Evolutionary conservation across 371 early-diverging fungal genomes (phyloP).

Genomic region (Thermomucor indicae-seudaticae): DNA sequence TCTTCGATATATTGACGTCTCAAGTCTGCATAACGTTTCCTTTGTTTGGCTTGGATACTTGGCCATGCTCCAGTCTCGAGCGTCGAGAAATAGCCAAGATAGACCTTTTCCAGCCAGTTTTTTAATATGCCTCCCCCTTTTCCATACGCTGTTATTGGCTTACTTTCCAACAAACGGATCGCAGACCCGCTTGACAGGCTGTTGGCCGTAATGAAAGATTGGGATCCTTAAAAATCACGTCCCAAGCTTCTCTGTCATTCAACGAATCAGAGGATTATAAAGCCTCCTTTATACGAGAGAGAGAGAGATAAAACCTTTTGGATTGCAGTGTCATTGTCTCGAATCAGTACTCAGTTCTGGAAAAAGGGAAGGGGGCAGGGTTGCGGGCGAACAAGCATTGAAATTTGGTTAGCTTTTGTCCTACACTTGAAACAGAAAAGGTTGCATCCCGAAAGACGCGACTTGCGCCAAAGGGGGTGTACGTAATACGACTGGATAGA

Average conservation of each 20-base stretch:
- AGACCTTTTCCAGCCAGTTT: constrained; percentile 34
- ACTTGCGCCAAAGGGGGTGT: too few relatives aligned
- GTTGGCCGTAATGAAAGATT: constrained; percentile 20
- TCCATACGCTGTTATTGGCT: neutral
- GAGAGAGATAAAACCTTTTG: too few relatives aligned
- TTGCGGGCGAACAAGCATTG: too few relatives aligned
- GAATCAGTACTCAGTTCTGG: too few relatives aligned
- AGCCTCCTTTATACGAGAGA: too few relatives aligned
- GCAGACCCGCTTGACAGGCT: constrained; percentile 36
- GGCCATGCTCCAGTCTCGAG: constrained; percentile 60
- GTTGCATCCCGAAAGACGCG: too few relatives aligned
- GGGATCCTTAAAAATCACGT: constrained; percentile 21
- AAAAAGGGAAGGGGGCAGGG: too few relatives aligned
- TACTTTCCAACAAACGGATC: constrained; percentile 51
- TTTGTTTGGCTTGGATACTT: constrained; percentile 52
- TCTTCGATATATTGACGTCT: constrained; percentile 66
- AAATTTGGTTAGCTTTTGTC: too few relatives aligned
- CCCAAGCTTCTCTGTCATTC: constrained; percentile 26
- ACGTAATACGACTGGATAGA: too few relatives aligned
- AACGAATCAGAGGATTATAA: too few relatives aligned
- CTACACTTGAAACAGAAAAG: too few relatives aligned
- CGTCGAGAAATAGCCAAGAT: constrained; percentile 50
- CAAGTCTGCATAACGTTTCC: constrained; percentile 65
- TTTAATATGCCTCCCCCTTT: neutral
- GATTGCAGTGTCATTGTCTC: too few relatives aligned